These are phyloP conservation scores for Epichloe gansuensis DNA, from an alignment of 2,329 filamentous ascomycete species.

Conservation along the genomic window DNA sequence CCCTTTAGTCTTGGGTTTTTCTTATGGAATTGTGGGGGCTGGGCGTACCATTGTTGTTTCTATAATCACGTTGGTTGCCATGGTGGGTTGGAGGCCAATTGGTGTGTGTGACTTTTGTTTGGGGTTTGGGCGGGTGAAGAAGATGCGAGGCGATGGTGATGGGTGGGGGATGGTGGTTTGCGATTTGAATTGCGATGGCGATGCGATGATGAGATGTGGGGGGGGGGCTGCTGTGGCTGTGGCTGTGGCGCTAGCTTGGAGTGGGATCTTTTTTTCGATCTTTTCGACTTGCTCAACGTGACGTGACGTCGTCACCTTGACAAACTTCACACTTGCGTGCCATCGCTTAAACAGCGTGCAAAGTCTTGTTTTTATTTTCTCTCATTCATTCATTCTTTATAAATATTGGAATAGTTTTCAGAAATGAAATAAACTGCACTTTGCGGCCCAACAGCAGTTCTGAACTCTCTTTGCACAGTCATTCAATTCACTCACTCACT, in stretches of 20 bases:
- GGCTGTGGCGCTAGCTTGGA: background rate
- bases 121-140: background rate
- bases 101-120: background rate
- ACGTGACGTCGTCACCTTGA: too few relatives aligned
- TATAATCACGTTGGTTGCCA: conserved; percentile 68
- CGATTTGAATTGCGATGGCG: background rate
- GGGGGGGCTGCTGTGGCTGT: background rate
- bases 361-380: too few relatives aligned
- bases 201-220: too few relatives aligned
- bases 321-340: too few relatives aligned
- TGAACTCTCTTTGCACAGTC: background rate
- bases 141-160: background rate
- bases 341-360: too few relatives aligned
- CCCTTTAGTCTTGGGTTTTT: too few relatives aligned
- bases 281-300: background rate
- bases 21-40: background rate
- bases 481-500: background rate
- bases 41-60: conserved; percentile 69
- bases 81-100: conserved; percentile 20
- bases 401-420: too few relatives aligned
- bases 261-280: background rate
- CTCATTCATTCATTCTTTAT: too few relatives aligned
- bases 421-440: too few relatives aligned
- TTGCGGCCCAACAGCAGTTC: too few relatives aligned
- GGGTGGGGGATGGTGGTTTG: background rate